Evolutionary conservation across 148 eudicot genomes (phyloP).

Genomic region (Rhododendron mucronatum): DNA sequence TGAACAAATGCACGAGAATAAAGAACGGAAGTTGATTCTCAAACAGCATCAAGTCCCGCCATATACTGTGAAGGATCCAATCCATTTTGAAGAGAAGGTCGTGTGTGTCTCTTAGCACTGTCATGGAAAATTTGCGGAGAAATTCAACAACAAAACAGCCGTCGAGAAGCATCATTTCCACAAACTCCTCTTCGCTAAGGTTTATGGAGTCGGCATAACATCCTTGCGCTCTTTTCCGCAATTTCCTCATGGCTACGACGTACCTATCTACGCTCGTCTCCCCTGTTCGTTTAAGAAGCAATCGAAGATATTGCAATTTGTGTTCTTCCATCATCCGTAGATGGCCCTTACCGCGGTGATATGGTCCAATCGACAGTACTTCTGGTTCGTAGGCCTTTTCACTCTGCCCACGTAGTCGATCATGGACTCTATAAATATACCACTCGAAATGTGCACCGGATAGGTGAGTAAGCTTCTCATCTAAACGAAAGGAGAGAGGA

Average conservation of each 20-base stretch:
- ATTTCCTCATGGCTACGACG: slow-evolving; percentile 3
- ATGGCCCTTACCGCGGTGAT: slow-evolving; percentile 12
- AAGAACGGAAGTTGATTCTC: slow-evolving; percentile 25
- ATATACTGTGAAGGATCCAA: not conserved
- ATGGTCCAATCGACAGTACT: slow-evolving; percentile 25
- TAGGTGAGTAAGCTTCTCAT: not conserved
- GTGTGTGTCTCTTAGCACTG: not conserved
- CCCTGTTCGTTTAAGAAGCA: slow-evolving; percentile 4
- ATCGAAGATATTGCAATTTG: slow-evolving; percentile 8
- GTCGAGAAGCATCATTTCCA: slow-evolving; percentile 27
- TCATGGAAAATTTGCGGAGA: not conserved
- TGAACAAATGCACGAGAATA: slow-evolving; percentile 11
- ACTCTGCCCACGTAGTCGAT: slow-evolving; percentile 3
- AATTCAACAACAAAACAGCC: slow-evolving; percentile 22
- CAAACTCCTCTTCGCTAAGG: slow-evolving; percentile 9
- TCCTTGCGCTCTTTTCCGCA: slow-evolving; percentile 1
- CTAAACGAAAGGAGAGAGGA: not conserved
- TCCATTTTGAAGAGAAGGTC: slow-evolving; percentile 17
- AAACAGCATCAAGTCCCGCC: slow-evolving; percentile 18
- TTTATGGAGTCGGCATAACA: slow-evolving; percentile 13
- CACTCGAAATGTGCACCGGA: not conserved
- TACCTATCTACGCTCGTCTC: not conserved
- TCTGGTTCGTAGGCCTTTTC: slow-evolving; percentile 21
- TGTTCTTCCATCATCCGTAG: slow-evolving; percentile 22
- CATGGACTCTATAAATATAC: slow-evolving; percentile 14